Evolutionary conservation across 148 eudicot genomes (phyloP), one percentile per base, ranked within the genome.

Genomic region (Bassia scoparia): DNA sequence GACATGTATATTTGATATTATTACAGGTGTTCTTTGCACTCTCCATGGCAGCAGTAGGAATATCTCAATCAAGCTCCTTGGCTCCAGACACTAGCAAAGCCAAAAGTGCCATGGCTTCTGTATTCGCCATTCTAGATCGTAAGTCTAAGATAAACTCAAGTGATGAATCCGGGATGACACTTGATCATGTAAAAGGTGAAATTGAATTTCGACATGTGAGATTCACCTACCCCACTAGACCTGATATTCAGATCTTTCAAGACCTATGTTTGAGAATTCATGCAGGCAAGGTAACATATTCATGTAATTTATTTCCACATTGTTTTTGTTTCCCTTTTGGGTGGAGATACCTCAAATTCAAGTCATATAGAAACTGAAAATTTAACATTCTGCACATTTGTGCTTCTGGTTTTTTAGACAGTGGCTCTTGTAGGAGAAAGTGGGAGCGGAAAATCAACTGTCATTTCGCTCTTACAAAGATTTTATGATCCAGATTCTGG

Each of bases 381-480:
- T 26, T 34, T 20, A 20, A 61, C 44, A 31, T 7, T 5, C 21
- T 15, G 4, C 24, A 56, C 27, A 21, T 17, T 12, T 5, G 20
- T 33, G 35, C 7, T 35, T 3, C 5, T 3, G 0, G 8, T 6
- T 27, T 50, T 62, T 12, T 81, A 89, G 93, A 81, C 87, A 3
- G 87, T 90, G 52, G 96, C 92, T 69, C 72, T 90, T 13, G 96
- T 90, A 60, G 96, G 96, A 62, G 96, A 90, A 73, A 90, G 96
- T 75, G 96, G 96, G 50, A 82, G 96, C n/a, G 92, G 92, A 56
- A 90, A 90, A 83, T 90, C 96, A 68, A 88, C 92, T 27, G 92
- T 88, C 46, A 83, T 90, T 31, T 86, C 92, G 24, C 76, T 90
- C 26, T 50, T 90, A 59, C 92, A 90, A 75, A 85, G 96, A 72